Percentiles rank a stretch among this genome's conserved stretches.
Conservation (phyloP, 2,329 filamentous ascomycete species). For the Penicillium brasilianum region DNA sequence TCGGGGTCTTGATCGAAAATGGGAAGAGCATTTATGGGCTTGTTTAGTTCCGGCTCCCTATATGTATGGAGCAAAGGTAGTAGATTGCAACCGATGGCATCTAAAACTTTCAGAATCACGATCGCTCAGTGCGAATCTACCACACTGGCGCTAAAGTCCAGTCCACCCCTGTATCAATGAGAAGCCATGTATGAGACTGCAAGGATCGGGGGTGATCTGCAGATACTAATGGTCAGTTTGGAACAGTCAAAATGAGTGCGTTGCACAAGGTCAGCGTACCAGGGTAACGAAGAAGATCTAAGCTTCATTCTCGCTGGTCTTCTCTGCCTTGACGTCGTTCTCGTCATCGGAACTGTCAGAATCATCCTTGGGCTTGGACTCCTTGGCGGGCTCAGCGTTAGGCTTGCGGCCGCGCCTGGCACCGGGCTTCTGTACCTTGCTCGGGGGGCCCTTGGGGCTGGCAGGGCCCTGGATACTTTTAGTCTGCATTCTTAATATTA, state of each 20-base stretch:
- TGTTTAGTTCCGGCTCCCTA: background rate
- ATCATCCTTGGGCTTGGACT: background rate
- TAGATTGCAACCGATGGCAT: background rate
- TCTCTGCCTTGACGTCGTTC: background rate
- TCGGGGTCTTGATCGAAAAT: no score
- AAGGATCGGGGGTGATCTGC: background rate
- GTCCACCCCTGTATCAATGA: background rate
- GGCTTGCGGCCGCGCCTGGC: constrained; percentile 2
- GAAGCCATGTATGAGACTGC: background rate
- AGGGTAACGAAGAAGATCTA: background rate
- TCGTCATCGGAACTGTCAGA: background rate
- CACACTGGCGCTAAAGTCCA: background rate
- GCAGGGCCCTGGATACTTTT: background rate
- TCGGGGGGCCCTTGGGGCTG: background rate
- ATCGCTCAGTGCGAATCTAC: background rate
- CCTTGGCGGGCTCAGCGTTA: background rate
- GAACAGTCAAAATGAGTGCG: background rate
- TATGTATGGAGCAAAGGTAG: background rate
- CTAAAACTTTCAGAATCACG: background rate
- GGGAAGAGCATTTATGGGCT: background rate
- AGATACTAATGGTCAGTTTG: background rate
- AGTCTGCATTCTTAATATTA: background rate
- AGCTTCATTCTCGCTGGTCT: background rate
- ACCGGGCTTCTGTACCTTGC: background rate
- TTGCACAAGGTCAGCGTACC: background rate